Conservation (phyloP, 176 grass and related monocot species). For the Avena insularis region DNA sequence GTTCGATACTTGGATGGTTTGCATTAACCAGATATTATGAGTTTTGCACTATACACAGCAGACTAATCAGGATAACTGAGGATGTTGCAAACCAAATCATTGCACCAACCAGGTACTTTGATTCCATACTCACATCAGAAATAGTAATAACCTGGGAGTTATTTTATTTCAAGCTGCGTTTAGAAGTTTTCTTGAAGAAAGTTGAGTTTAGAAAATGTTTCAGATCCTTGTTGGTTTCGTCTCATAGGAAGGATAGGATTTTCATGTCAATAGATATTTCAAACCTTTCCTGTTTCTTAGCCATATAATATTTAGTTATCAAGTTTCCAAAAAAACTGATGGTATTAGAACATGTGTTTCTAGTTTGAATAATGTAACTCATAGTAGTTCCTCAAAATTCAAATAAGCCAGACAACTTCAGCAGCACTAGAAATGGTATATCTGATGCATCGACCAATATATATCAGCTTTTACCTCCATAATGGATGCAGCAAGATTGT, state of each 20-base stretch:
- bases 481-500: not conserved
- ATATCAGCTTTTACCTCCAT: constrained; percentile 22
- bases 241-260: not conserved
- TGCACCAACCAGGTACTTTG: not conserved
- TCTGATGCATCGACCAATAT: not conserved
- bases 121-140: constrained; percentile 7
- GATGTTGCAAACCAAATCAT: not conserved
- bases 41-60: not conserved
- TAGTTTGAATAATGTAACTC: not conserved
- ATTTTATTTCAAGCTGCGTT: not conserved
- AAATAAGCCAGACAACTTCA: constrained; percentile 28
- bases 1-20: not conserved
- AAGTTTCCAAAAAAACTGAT: not conserved
- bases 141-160: not conserved
- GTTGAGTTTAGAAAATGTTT: not conserved
- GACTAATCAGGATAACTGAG: not conserved
- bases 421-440: not conserved
- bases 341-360: not conserved
- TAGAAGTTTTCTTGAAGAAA: not conserved
- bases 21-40: not conserved
- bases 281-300: not conserved
- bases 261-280: not conserved
- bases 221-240: not conserved
- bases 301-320: not conserved
- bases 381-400: not conserved